Percentiles rank a stretch among this genome's conserved stretches.
These are phyloP conservation scores for Ramichloridium luteum DNA, from an alignment of 2,329 filamentous ascomycete species.

Conservation along the genomic window DNA sequence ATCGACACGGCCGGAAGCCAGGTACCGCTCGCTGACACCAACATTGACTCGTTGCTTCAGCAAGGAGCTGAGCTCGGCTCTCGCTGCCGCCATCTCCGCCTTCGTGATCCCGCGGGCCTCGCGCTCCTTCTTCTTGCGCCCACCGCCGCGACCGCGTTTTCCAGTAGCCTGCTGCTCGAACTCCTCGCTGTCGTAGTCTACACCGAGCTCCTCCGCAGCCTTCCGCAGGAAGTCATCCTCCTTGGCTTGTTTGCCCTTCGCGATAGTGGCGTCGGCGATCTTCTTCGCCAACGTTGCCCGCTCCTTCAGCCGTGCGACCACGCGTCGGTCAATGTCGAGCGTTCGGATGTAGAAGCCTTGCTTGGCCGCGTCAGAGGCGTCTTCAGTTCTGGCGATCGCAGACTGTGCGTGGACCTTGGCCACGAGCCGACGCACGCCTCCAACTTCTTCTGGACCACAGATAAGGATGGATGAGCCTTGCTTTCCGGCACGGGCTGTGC, in stretches of 20 bases:
- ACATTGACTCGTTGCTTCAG: slow-evolving; percentile 66
- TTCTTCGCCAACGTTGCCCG: slow-evolving; percentile 73
- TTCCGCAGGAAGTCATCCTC: slow-evolving; percentile 75
- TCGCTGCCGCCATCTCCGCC: slow-evolving; percentile 56
- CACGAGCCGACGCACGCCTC: slow-evolving; percentile 68
- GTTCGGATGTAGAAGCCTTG: slow-evolving; percentile 59
- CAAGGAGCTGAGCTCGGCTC: slow-evolving; percentile 59
- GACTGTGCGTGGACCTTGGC: slow-evolving; percentile 69
- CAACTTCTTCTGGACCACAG: slow-evolving; percentile 82
- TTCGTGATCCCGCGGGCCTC: slow-evolving; percentile 57
- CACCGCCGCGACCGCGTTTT: slow-evolving; percentile 51
- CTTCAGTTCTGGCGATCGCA: slow-evolving; percentile 25
- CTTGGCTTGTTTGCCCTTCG: slow-evolving; percentile 74
- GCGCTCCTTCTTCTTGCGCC: slow-evolving; percentile 62
- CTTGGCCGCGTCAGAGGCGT: slow-evolving; percentile 36
- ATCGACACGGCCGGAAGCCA: slow-evolving; percentile 76
- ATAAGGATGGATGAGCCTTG: slow-evolving; percentile 75
- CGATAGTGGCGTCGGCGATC: slow-evolving; percentile 68
- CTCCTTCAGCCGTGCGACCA: slow-evolving; percentile 63
- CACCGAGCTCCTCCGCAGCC: slow-evolving; percentile 82
- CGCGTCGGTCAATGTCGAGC: slow-evolving; percentile 68
- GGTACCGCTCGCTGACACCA: slow-evolving; percentile 76
- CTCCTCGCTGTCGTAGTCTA: slow-evolving; percentile 86
- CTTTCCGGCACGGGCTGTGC: slow-evolving; percentile 73
- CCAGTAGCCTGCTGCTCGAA: slow-evolving; percentile 52